Base-by-base conservation (phyloP, 441 rosid genomes). In the Euphorbia corollata region DNA sequence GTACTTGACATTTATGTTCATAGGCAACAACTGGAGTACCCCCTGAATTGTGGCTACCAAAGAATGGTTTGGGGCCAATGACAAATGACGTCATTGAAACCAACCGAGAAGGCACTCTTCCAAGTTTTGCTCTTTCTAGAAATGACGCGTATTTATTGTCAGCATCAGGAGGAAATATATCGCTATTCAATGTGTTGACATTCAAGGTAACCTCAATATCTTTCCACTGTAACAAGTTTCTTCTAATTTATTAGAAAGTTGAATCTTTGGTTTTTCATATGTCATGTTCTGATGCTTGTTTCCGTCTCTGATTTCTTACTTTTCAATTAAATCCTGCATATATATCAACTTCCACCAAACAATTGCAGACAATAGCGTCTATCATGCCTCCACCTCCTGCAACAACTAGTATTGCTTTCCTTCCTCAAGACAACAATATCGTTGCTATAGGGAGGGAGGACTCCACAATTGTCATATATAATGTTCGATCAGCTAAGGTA, bases 391-490 rank as follows among this genome's bases (percentile, higher is more conserved):
- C 90, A 48, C 76, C 90, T 32, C 86, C 93, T n/a, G 85, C 81
- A 9, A 78, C 93, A 48, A 82, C 93, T 12, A 76, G 78, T 72
- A 76, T 85, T 55, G 86, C 85, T 36, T 81, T 85, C 77, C 77
- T 80, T 59, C 93, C 90, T 72, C 84, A 60, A 72, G 88, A 87
- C 73, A 85, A 85, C 78, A 87, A 87, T 69, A 72, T 85, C 60
- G 57, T 85, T 75, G 88, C 86, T 59, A 68, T 84, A 62, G 90
- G 88, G 60, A 85, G 79, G 85, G 88, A 80, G 1, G 84, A 87
- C 63, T 83, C 84, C 27, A 75, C 81, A 7, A 82, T 84, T 36
- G 67, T 70, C 39, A 84, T 84, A 64, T 84, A 85, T 61, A 68
- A 82, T 59, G 79, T 79, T 56, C 81, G 82, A 19, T 54, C 64